Conservation (phyloP, 1,284 basidiomycete genomes). For the Marasmius sp. region DNA sequence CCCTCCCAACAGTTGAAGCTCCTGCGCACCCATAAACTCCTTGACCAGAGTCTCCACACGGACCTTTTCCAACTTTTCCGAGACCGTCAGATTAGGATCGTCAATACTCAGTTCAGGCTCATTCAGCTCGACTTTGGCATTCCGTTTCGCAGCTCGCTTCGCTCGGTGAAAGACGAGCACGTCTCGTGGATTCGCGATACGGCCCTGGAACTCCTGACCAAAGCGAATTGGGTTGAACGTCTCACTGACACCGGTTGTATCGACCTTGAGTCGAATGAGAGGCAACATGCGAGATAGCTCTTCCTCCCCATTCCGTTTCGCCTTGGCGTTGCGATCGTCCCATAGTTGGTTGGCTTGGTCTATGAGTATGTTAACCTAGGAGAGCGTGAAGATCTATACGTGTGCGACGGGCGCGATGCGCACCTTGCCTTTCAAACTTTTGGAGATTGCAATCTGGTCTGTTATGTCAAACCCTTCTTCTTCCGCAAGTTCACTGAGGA, state of each 20-base stretch:
- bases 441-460: slow-evolving; percentile 80
- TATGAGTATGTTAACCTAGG: slow-evolving; percentile 80
- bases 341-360: slow-evolving; percentile 74
- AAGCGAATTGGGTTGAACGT: slow-evolving; percentile 96
- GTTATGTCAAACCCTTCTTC: slow-evolving; percentile 73
- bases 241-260: slow-evolving; percentile 85
- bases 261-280: slow-evolving; percentile 88
- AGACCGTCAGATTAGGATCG: slow-evolving; percentile 60
- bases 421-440: slow-evolving; percentile 76
- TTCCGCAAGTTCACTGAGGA: slow-evolving; percentile 74
- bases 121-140: slow-evolving; percentile 59
- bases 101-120: slow-evolving; percentile 75
- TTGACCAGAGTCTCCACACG: slow-evolving; percentile 80
- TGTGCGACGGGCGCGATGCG: slow-evolving; percentile 13
- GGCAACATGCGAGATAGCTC: slow-evolving; percentile 78
- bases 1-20: slow-evolving; percentile 85
- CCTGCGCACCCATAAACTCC: slow-evolving; percentile 88
- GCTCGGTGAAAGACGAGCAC: slow-evolving; percentile 88
- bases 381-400: background rate
- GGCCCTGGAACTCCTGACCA: slow-evolving; percentile 91
- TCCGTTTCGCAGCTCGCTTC: slow-evolving; percentile 58
- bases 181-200: slow-evolving; percentile 93
- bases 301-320: slow-evolving; percentile 68
- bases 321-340: slow-evolving; percentile 73
- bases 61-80: slow-evolving; percentile 70